Evolutionary conservation across 306 rosid genomes (phyloP).

Genomic region (Trichosanthes truncata): DNA sequence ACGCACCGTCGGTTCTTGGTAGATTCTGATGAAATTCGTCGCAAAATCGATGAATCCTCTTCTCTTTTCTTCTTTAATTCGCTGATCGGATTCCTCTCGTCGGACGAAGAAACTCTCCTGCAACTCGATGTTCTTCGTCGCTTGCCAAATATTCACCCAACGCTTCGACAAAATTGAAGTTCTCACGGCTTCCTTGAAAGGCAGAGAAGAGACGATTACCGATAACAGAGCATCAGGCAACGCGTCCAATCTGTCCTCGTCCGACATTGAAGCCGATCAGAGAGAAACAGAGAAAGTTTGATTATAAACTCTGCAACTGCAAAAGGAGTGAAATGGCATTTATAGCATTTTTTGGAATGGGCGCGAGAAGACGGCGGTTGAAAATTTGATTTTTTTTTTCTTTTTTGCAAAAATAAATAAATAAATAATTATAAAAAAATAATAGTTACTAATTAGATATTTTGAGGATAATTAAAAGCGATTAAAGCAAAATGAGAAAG

Average conservation of each 20-base stretch:
- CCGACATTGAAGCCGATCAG: neutral
- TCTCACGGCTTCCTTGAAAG: conserved; percentile 23
- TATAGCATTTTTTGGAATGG: neutral
- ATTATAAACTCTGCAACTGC: neutral
- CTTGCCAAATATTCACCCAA: conserved; percentile 17
- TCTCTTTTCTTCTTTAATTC: neutral
- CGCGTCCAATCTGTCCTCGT: neutral
- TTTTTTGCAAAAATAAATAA: neutral
- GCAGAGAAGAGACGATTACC: conserved; percentile 10
- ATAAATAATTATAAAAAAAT: neutral
- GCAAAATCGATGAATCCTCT: conserved; percentile 1
- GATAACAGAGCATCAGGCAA: conserved; percentile 7
- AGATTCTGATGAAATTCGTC: neutral
- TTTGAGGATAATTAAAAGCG: neutral
- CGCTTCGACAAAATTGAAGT: conserved; percentile 17
- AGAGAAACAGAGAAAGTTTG: neutral
- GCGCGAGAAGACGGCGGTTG: neutral
- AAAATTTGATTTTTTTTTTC: neutral
- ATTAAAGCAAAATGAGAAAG: neutral
- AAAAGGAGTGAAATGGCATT: neutral
- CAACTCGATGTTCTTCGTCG: conserved; percentile 14
- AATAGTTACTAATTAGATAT: neutral
- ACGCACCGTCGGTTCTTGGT: neutral
- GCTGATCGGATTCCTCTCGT: neutral
- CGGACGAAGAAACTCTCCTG: conserved; percentile 9